Evolutionary conservation across 768 basidiomycete species (phyloP).

Genomic region (Rhizopogon vulgaris): DNA sequence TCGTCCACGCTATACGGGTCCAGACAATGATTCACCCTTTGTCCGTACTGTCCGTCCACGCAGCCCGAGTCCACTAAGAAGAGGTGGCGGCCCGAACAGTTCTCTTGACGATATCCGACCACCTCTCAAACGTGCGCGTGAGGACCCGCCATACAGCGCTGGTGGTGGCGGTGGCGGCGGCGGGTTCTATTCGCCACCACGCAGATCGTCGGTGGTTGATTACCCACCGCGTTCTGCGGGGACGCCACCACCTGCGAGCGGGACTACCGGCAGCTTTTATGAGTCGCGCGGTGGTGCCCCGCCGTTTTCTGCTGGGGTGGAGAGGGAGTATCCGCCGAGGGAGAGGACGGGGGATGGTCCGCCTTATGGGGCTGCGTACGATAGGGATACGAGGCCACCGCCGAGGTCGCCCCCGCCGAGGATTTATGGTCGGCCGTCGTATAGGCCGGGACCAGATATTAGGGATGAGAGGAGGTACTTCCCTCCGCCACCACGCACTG

Average conservation of each 20-base stretch:
- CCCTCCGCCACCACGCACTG: constrained; percentile 19
- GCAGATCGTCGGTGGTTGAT: constrained; percentile 16
- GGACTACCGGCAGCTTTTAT: constrained; percentile 24
- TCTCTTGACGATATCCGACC: constrained; percentile 36
- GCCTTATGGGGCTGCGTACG: constrained; percentile 29
- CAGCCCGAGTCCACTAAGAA: constrained; percentile 37
- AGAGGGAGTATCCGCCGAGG: constrained; percentile 29
- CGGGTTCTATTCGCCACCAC: constrained; percentile 29
- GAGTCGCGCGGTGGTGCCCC: constrained; percentile 18
- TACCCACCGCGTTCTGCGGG: constrained; percentile 18
- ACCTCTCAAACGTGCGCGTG: constrained; percentile 39
- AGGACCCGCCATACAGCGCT: constrained; percentile 28
- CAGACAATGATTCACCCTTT: constrained; percentile 17
- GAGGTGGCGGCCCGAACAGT: constrained; percentile 21
- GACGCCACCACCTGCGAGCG: constrained; percentile 20
- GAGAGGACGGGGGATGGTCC: constrained; percentile 20
- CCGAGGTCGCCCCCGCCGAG: constrained; percentile 15
- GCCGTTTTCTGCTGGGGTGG: constrained; percentile 17
- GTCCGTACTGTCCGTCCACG: constrained; percentile 40
- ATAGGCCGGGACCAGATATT: constrained; percentile 13
- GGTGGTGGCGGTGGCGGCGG: constrained; percentile 8
- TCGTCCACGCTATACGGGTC: constrained; percentile 19
- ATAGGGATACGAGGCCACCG: constrained; percentile 26
- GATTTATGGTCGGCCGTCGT: constrained; percentile 9
- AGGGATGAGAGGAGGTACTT: constrained; percentile 34